These are phyloP conservation scores for Syzygium oleosum DNA, from an alignment of 345 rosid species.

Conservation along the genomic window DNA sequence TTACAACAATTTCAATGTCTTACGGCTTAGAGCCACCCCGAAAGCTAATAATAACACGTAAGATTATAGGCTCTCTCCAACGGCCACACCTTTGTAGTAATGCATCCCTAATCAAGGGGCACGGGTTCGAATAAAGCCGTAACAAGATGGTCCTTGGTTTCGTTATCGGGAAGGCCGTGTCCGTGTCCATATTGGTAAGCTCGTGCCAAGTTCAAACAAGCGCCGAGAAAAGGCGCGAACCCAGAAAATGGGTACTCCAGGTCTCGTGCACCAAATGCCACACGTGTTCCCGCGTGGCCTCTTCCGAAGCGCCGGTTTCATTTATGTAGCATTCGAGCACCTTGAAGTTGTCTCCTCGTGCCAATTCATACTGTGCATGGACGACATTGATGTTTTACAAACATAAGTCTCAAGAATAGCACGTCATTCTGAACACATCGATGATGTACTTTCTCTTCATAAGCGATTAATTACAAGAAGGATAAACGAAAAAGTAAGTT, in stretches of 20 bases:
- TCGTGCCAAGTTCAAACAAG: background rate
- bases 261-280: background rate
- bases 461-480: background rate
- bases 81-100: background rate
- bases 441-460: background rate
- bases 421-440: background rate
- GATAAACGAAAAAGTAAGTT: background rate
- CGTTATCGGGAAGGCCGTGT: background rate
- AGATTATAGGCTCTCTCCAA: background rate
- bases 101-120: background rate
- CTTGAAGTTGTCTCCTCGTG: constrained; percentile 9
- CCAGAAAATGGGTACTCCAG: background rate
- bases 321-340: constrained; percentile 7
- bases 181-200: constrained; percentile 9
- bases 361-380: background rate
- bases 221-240: background rate
- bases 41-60: background rate
- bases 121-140: background rate
- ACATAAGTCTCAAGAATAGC: background rate
- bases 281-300: background rate
- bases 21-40: background rate
- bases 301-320: constrained; percentile 1
- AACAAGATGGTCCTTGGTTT: constrained; percentile 1
- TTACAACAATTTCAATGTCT: background rate
- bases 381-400: background rate